Percentiles rank a stretch among this genome's conserved stretches.
phyloP scores from a whole-genome alignment of 805 yeast species.

The Naumovozyma castellii region DNA sequence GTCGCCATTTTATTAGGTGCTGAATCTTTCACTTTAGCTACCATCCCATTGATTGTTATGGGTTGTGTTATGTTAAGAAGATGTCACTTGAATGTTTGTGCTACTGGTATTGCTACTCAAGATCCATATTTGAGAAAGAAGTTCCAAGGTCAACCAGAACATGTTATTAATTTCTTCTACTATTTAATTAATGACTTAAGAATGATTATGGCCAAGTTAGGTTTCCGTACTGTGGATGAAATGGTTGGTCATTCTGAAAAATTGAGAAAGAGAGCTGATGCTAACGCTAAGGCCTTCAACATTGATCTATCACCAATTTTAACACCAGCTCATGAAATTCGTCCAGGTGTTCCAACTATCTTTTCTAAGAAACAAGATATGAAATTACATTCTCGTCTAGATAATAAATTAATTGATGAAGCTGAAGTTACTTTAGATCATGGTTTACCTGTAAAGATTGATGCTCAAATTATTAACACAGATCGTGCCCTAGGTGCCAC shows the following conservation, averaged over 20 bases:
- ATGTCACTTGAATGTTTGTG: slow-evolving; percentile 90
- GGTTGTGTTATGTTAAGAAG: slow-evolving; percentile 96
- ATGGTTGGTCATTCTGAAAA: slow-evolving; percentile 97
- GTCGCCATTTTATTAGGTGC: slow-evolving; percentile 95
- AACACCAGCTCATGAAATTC: slow-evolving; percentile 91
- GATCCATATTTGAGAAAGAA: slow-evolving; percentile 89
- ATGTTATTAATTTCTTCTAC: slow-evolving; percentile 94
- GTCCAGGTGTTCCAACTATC: slow-evolving; percentile 94
- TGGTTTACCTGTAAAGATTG: slow-evolving; percentile 95
- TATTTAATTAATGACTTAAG: slow-evolving; percentile 89
- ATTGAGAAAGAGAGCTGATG: slow-evolving; percentile 74
- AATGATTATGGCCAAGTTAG: slow-evolving; percentile 85
- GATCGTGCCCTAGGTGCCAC: slow-evolving; percentile 96
- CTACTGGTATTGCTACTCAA: slow-evolving; percentile 98
- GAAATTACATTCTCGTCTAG: slow-evolving; percentile 83
- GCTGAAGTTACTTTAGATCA: slow-evolving; percentile 89
- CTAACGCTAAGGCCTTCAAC: slow-evolving; percentile 83
- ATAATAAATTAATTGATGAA: slow-evolving; percentile 92
- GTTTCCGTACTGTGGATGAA: slow-evolving; percentile 91
- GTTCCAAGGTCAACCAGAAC: slow-evolving; percentile 95
- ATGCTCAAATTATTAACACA: slow-evolving; percentile 86
- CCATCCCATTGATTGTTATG: slow-evolving; percentile 93
- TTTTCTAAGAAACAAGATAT: slow-evolving; percentile 87
- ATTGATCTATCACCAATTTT: slow-evolving; percentile 86
- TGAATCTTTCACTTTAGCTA: slow-evolving; percentile 97